Evolutionary conservation across 176 grass and related monocot species (phyloP), one percentile per base, ranked within the genome.

Genomic region (maize (Zea mays)): DNA sequence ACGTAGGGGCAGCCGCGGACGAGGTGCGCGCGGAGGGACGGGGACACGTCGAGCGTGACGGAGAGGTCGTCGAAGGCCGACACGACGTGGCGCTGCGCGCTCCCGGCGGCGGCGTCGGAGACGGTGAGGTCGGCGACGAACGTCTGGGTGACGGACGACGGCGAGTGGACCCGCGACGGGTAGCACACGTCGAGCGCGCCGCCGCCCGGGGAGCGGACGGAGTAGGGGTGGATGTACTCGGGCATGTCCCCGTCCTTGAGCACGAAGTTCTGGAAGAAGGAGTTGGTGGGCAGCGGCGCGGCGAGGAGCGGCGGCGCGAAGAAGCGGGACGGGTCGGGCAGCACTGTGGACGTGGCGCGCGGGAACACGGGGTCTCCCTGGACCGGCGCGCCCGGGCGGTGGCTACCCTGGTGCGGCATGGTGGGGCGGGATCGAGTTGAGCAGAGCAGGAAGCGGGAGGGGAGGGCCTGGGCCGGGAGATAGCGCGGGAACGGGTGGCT

Each of bases 171-270:
- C 34, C 92, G 87, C 41, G 85, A 38, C 7, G 96, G 96, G 76
- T 90, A 95, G 77, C 82, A 99, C 15, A 99, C 8, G 69, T 90
- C 75, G 41, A 99, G 85, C 0, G 78, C 93, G 13, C 79, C 78
- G 47, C 43, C 73, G 6, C 62, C 73, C 14, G 85, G 69, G 65
- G 90, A 88, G 5, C 76, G 71, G 77, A 99, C 38, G 15, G 93
- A 87, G 88, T 99, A 99, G 0, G 96, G 96, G 60, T 99, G 96
- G 89, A 99, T 76, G 80, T 99, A 99, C 83, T 99, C 96, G 7
- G 92, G 89, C 79, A 92, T 90, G 73, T 93, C 91, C 44, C 96
- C 96, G 79, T 99, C 83, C 15, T 99, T 95, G 66, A 99, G 96
- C 73, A 45, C 70, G 62, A 72, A 92, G 89, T 99, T 99, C 76